These are phyloP conservation scores for Vitis rotundifolia DNA, from an alignment of 164 flowering plant species.

Conservation along the genomic window DNA sequence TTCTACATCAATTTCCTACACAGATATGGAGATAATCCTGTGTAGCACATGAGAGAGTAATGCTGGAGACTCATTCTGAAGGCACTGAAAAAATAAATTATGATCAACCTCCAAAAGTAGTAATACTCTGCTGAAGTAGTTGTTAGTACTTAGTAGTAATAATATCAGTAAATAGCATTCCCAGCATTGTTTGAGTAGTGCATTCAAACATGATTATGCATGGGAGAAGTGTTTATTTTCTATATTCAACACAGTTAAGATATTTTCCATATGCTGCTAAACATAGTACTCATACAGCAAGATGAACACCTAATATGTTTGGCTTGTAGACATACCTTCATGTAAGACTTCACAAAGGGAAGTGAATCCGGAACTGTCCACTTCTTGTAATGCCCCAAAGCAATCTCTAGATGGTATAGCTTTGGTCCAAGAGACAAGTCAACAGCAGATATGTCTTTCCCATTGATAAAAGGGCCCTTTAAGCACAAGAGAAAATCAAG, in stretches of 20 bases:
- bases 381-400: slow-evolving; percentile 80
- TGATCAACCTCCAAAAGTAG: too few species aligned
- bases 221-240: background rate
- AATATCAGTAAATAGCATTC: too few species aligned
- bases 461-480: slow-evolving; percentile 92
- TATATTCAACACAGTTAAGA: background rate
- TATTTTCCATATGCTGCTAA: background rate
- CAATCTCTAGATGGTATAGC: slow-evolving; percentile 89
- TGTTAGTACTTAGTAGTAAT: too few species aligned
- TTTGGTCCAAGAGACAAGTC: slow-evolving; percentile 94
- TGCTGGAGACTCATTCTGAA: too few species aligned
- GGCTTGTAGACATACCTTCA: slow-evolving; percentile 64
- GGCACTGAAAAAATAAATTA: too few species aligned
- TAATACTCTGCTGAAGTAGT: too few species aligned
- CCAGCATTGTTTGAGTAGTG: too few species aligned
- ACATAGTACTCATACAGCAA: too few species aligned
- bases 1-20: too few species aligned
- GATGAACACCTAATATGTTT: background rate
- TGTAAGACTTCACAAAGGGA: slow-evolving; percentile 69
- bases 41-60: too few species aligned
- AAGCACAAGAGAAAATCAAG: slow-evolving; percentile 9
- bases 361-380: slow-evolving; percentile 94
- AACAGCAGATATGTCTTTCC: slow-evolving; percentile 71
- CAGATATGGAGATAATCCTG: too few species aligned
- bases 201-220: background rate